Conservation (phyloP, 2,329 filamentous ascomycete genomes). For the Apiospora rasikravindrae region DNA sequence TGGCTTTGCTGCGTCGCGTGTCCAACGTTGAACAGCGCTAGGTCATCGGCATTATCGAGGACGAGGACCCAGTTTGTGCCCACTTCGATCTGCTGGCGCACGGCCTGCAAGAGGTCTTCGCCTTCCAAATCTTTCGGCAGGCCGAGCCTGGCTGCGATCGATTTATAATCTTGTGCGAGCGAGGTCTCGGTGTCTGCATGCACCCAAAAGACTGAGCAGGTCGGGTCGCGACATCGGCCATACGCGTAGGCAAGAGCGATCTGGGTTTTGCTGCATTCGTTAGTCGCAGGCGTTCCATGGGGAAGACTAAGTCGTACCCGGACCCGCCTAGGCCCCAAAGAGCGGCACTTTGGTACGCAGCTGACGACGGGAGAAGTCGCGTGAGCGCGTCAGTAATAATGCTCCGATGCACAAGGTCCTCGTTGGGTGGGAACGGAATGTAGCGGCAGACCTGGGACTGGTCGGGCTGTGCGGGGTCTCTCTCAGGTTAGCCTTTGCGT, state of each 20-base stretch:
- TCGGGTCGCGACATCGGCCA: background rate
- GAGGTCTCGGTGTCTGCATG: constrained; percentile 12
- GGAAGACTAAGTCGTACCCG: constrained; percentile 28
- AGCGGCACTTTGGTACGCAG: constrained; percentile 29
- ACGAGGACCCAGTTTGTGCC: constrained; percentile 37
- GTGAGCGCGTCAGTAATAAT: constrained; percentile 29
- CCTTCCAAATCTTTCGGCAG: constrained; percentile 8
- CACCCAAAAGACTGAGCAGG: constrained; percentile 2
- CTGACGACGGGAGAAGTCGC: constrained; percentile 25
- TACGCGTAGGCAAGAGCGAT: constrained; percentile 7
- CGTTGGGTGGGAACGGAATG: constrained; percentile 32
- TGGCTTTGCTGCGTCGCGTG: no score
- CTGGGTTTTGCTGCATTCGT: background rate
- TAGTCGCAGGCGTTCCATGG: background rate
- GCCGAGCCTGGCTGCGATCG: constrained; percentile 20
- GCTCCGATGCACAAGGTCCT: constrained; percentile 30
- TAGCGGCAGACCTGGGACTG: constrained; percentile 11
- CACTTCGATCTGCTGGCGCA: constrained; percentile 29
- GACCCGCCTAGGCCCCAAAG: constrained; percentile 36
- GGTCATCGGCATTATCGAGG: constrained; percentile 42
- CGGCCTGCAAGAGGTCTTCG: constrained; percentile 19
- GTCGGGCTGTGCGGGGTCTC: background rate
- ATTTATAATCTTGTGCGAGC: background rate
- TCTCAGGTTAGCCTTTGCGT: background rate
- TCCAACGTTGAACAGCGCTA: constrained; percentile 34